Evolutionary conservation across 306 rosid species (phyloP), one percentile per base, ranked within the genome.

Genomic region (Cotoneaster glaucophyllus): DNA sequence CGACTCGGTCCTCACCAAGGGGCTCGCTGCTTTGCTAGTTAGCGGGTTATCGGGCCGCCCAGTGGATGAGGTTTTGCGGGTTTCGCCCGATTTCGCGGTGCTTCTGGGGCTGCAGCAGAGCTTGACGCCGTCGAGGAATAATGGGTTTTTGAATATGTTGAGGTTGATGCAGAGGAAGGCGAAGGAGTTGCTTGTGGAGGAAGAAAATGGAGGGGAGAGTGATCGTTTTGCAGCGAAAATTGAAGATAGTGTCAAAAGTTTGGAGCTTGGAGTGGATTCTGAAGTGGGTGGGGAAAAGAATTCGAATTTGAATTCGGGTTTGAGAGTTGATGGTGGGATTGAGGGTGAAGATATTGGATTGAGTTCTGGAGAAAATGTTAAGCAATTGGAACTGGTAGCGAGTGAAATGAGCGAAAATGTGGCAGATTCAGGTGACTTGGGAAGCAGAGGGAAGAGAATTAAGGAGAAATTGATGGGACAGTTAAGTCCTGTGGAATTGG

Each of bases 31-130:
- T 34, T 76, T 96, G 61, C 93, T 96, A 4, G 98, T 90, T 44
- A 85, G 83, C 14, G 97, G 98, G 26, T 81, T 96, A 3, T 90
- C 98, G 0, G 93, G 96, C 58, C 86, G 87, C 5, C 93, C 97
- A 2, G 96, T 88, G 0, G 71, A 78, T 2, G 97, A 96, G 71
- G 65, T 96, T 67, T 1, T 96, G 2, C 75, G 89, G 54, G 87
- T 96, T 41, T 85, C 93, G 1, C 97, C 99, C 11, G 98, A 96
- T 79, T 96, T 96, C 45, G 91, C 44, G 1, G 70, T 83, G 24
- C 93, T 78, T 18, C 88, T 96, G 26, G 99, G 99, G 76, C 87
- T 96, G 58, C 97, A 96, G 79, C 98, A 96, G 93, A 93, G 94
- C 64, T 77, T 96, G 5, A 87, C 97, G 2, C 90, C 96, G 64